These are phyloP conservation scores for Capsicum baccatum DNA, from an alignment of 257 asterid species.

Conservation along the genomic window DNA sequence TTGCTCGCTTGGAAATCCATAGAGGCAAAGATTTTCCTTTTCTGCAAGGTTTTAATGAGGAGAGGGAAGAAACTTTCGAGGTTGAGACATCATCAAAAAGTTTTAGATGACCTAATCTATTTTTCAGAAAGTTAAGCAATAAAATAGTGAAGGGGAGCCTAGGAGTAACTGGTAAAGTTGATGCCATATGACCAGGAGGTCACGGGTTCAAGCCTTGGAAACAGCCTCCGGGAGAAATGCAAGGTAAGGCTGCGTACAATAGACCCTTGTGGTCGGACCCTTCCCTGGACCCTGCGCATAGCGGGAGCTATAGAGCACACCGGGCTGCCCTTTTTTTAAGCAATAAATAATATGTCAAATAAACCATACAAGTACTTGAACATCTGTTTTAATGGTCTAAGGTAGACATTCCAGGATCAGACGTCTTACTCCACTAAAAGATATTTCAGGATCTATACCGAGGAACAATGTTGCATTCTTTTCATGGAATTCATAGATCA, in stretches of 20 bases:
- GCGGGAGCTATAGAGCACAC: too few species aligned
- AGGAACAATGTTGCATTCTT: background rate
- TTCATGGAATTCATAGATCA: slow-evolving; percentile 21
- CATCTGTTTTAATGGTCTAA: background rate
- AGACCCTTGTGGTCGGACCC: too few species aligned
- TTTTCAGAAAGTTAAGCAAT: slow-evolving; percentile 7
- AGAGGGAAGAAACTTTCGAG: background rate
- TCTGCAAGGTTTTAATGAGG: slow-evolving; percentile 36
- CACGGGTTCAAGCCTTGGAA: too few species aligned
- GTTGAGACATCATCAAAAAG: background rate
- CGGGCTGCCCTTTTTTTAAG: too few species aligned
- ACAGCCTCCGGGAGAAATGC: too few species aligned
- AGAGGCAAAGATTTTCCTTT: slow-evolving; percentile 53
- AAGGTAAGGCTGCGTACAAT: too few species aligned
- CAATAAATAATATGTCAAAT: background rate
- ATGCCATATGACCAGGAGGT: too few species aligned
- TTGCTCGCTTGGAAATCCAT: slow-evolving; percentile 48
- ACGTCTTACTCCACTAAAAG: background rate
- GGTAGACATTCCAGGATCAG: slow-evolving; percentile 24
- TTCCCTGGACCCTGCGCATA: too few species aligned
- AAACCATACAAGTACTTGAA: slow-evolving; percentile 14
- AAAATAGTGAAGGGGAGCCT: background rate
- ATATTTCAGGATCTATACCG: background rate
- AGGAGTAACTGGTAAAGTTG: too few species aligned
- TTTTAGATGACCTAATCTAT: slow-evolving; percentile 1